Evolutionary conservation across 1,284 basidiomycete species (phyloP).

Genomic region (Trichosporon faecale): DNA sequence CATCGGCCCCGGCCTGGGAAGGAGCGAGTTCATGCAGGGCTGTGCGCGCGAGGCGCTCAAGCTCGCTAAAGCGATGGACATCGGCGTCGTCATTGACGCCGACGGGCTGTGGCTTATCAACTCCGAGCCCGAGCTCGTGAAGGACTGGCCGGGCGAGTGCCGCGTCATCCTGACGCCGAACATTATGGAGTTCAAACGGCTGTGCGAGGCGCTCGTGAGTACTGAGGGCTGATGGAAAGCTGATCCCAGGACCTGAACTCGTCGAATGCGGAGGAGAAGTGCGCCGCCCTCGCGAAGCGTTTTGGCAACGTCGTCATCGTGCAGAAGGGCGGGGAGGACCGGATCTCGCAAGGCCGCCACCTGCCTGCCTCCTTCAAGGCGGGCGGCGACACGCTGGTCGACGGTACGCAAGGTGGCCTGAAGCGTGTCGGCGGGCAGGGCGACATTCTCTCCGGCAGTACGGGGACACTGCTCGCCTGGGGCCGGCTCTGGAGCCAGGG

Average conservation of each 20-base stretch:
- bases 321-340: constrained; percentile 75
- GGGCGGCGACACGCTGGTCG: constrained; percentile 21
- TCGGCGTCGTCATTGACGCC: constrained; percentile 91
- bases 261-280: constrained; percentile 55
- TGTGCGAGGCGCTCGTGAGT: constrained; percentile 70
- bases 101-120: constrained; percentile 60
- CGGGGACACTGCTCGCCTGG: constrained; percentile 90
- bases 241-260: constrained; percentile 54
- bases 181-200: constrained; percentile 83
- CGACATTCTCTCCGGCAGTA: constrained; percentile 81
- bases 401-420: constrained; percentile 62
- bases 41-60: constrained; percentile 58
- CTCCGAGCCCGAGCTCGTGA: constrained; percentile 65
- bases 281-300: constrained; percentile 64
- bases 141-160: constrained; percentile 57
- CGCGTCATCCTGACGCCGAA: constrained; percentile 75
- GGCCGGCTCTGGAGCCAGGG: constrained; percentile 84
- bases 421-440: constrained; percentile 96
- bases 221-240: neutral
- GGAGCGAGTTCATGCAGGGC: constrained; percentile 83
- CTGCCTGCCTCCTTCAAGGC: constrained; percentile 28
- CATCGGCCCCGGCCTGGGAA: constrained; percentile 87
- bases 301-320: constrained; percentile 86
- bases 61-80: constrained; percentile 59
- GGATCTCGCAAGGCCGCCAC: constrained; percentile 52